Percentiles rank a stretch among this genome's conserved stretches.
Conservation (phyloP, 2,329 filamentous ascomycete species). For the Helotiales sp. region DNA sequence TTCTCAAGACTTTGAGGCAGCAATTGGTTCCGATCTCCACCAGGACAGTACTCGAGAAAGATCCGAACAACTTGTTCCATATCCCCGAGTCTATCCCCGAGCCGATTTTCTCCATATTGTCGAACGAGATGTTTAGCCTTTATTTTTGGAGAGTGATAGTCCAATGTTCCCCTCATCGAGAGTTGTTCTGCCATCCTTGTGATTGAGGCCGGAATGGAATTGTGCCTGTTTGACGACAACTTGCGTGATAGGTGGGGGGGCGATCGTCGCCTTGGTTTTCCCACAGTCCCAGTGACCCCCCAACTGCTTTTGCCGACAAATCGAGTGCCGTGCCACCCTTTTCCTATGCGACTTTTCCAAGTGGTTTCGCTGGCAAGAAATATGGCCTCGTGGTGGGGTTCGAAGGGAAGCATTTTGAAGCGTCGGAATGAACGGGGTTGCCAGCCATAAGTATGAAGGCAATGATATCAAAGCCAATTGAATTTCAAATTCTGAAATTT, state of each 20-base stretch:
- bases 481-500: neutral
- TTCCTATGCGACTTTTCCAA: neutral
- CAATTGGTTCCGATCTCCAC: no score
- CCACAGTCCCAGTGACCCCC: slow-evolving; percentile 9
- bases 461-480: neutral
- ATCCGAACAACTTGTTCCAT: no score
- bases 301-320: slow-evolving; percentile 20
- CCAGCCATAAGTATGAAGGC: neutral
- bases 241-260: neutral
- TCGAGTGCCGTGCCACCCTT: neutral
- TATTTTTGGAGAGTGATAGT: neutral
- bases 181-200: neutral
- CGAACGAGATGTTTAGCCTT: neutral
- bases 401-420: neutral
- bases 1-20: no score
- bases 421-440: neutral
- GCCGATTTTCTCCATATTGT: neutral
- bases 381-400: neutral
- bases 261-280: neutral
- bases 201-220: neutral
- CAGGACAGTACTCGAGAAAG: no score
- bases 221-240: neutral
- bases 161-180: neutral
- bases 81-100: neutral
- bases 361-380: neutral